These are phyloP conservation scores for Cadophora gregata DNA, from an alignment of 2,329 filamentous ascomycete genomes.

Conservation along the genomic window DNA sequence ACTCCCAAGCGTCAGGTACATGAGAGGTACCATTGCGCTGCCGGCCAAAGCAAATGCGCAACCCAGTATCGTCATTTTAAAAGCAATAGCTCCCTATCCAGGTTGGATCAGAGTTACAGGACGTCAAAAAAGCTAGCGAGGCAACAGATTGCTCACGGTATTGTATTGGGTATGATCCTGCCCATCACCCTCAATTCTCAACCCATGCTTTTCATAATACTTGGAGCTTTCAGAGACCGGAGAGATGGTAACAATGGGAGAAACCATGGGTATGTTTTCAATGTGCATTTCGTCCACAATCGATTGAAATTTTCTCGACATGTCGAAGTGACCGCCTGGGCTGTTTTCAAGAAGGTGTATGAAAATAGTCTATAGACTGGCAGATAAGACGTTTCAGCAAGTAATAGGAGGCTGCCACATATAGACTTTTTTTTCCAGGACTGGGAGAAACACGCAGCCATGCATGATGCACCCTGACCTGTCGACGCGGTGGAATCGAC, in stretches of 20 bases:
- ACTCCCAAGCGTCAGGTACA: conserved; percentile 24
- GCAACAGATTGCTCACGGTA: not conserved
- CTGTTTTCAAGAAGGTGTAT: not conserved
- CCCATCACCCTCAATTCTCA: conserved; percentile 53
- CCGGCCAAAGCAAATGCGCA: conserved; percentile 26
- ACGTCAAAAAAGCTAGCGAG: not conserved
- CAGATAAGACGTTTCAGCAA: not conserved
- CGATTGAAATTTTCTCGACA: not conserved
- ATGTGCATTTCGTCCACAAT: not conserved
- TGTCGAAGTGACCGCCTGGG: not conserved
- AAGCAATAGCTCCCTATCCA: conserved; percentile 42
- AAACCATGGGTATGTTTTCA: not conserved
- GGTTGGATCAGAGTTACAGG: not conserved
- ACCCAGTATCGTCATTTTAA: conserved; percentile 26
- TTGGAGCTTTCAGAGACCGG: conserved; percentile 25
- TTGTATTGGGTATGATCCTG: conserved; percentile 46
- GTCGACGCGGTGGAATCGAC: no score
- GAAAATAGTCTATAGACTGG: not conserved
- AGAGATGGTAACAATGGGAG: not conserved
- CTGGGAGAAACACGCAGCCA: not conserved
- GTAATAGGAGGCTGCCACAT: not conserved
- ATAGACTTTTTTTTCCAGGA: not conserved
- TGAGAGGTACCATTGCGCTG: conserved; percentile 25
- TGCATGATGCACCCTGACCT: not conserved
- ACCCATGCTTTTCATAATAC: conserved; percentile 54